phyloP scores from a whole-genome alignment of 306 rosid genomes.

The Alnus glutinosa region DNA sequence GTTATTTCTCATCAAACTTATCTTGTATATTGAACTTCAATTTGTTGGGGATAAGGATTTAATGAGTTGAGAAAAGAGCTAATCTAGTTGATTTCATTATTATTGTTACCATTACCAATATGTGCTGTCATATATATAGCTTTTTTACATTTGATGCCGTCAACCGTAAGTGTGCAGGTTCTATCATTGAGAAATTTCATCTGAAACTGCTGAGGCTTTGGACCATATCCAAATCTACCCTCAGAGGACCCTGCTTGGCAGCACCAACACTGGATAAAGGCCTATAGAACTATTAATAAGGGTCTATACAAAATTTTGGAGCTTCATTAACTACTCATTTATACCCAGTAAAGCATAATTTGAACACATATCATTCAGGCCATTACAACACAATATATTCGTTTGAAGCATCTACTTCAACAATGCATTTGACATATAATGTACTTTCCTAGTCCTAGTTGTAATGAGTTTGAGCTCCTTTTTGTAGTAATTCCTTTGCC shows the following conservation, averaged over 20 bases:
- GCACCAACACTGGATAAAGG: not conserved
- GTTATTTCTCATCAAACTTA: conserved; percentile 6
- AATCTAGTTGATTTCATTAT: not conserved
- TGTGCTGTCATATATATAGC: not conserved
- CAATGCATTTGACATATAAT: not conserved
- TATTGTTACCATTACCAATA: not conserved
- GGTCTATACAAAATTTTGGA: not conserved
- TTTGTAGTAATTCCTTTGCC: not conserved
- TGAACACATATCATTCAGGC: not conserved
- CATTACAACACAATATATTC: not conserved
- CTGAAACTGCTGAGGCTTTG: not conserved
- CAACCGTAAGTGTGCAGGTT: not conserved
- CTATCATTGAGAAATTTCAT: not conserved
- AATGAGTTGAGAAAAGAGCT: not conserved
- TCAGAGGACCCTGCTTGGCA: not conserved
- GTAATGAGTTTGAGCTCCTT: not conserved
- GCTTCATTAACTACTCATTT: not conserved
- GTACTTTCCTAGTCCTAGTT: not conserved
- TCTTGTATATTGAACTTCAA: conserved; percentile 9
- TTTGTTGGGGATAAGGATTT: not conserved
- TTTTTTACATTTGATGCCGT: not conserved
- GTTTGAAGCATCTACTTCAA: not conserved
- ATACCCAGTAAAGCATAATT: not conserved
- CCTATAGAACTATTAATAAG: not conserved
- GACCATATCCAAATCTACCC: not conserved